These are phyloP conservation scores for Saccharomyces pastorianus DNA, from an alignment of 1,139 yeast genomes.

Conservation along the genomic window DNA sequence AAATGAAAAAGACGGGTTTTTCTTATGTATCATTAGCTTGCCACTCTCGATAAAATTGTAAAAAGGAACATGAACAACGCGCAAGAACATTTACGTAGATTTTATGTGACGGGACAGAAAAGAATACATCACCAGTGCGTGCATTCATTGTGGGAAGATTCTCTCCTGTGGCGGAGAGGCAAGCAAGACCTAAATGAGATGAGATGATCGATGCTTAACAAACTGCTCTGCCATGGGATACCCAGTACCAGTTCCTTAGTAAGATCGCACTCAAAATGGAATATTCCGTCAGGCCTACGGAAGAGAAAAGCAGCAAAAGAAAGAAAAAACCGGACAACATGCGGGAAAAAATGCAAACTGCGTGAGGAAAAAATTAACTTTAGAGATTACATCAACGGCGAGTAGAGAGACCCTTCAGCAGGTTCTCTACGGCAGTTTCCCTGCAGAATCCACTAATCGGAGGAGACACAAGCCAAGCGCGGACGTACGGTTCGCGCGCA, in stretches of 20 bases:
- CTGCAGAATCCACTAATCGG: background rate
- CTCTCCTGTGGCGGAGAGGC: conserved; percentile 7
- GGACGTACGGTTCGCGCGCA: background rate
- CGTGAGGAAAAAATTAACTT: background rate
- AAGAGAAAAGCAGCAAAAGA: background rate
- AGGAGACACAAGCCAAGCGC: background rate
- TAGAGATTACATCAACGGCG: conserved; percentile 1
- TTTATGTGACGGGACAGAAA: background rate
- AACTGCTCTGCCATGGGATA: background rate
- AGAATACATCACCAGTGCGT: background rate
- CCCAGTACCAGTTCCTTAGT: background rate
- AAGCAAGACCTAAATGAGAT: background rate
- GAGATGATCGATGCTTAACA: background rate
- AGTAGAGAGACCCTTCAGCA: conserved; percentile 2
- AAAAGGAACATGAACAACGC: background rate
- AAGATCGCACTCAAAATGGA: background rate
- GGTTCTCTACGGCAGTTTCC: background rate
- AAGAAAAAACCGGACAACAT: background rate
- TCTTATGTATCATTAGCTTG: background rate
- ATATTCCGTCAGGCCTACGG: background rate
- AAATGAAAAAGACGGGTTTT: background rate
- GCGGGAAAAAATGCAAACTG: background rate
- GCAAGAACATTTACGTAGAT: background rate
- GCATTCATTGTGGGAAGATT: background rate
- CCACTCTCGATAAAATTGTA: background rate